Base-by-base conservation (phyloP, 345 rosid genomes). In the Camelina hispida region DNA sequence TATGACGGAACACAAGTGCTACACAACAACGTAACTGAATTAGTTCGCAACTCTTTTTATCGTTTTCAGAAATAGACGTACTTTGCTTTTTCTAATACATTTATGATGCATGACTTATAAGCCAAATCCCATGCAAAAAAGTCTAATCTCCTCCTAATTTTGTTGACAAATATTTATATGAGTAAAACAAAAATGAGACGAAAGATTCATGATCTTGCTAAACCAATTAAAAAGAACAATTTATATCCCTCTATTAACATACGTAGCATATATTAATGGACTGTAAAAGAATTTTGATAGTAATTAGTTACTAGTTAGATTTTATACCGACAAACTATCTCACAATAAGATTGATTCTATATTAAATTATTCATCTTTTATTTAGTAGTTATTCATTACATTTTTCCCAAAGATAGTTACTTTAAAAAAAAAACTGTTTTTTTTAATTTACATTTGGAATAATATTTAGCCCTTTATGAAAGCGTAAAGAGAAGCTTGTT, bases 101-200 rank as follows among this genome's bases (percentile, higher is more conserved):
- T 55, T 25, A 55, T 55, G 30, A 28, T 22, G 6, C 44, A 44
- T 32, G 52, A 54, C 23, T 40, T 55, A 12, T 18, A n/a, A 59
- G 56, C 20, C 44, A 30, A 70, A 58, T 14, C 56, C n/a, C 57
- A 20, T 46, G 47, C 66, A 58, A 70, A 58, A 58, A 43, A 16
- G 47, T 46, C 57, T 48, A 58, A 14, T 28, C n/a, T 43, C 42
- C 30, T 25, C 46, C 58, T 48, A 66, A 50, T 63, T 37, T 68
- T 55, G 52, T 55, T 42, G 73, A 69, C 6, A 48, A 2, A 16
- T 17, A 7, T n/a, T n/a, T 47, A 5, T 46, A 4, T 0, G 2
- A 11, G 1, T 14, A 15, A 44, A 44, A 15, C 0, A 44, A 5
- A 44, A 14, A 6, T 0, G 17, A 44, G 12, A 15, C 4, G 50